Percentiles rank a stretch among this genome's conserved stretches.
Evolutionary conservation across 768 basidiomycete species (phyloP).

Genomic region (Lyophyllum atratum): DNA sequence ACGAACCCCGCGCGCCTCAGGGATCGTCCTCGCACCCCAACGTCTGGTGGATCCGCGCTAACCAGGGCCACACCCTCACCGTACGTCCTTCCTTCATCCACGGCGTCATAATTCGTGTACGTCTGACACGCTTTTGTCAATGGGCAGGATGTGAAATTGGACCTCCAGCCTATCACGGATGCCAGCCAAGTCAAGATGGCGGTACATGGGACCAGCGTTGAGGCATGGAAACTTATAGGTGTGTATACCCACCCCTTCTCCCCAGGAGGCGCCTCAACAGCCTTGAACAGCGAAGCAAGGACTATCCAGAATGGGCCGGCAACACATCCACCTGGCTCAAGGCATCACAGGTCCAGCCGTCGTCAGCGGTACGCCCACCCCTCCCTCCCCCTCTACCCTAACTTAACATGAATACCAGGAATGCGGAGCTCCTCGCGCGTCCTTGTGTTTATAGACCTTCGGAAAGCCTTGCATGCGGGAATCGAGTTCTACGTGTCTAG

Average conservation of each 20-base stretch:
- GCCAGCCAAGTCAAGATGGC: constrained; percentile 69
- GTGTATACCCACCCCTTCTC: not conserved
- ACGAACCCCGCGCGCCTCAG: constrained; percentile 37
- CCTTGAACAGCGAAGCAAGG: not conserved
- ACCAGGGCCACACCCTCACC: constrained; percentile 84
- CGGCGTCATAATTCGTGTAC: not conserved
- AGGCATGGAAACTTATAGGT: constrained; percentile 65
- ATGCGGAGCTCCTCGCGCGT: not conserved
- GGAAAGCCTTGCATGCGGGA: not conserved
- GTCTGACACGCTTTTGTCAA: not conserved
- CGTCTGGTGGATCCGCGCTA: constrained; percentile 82
- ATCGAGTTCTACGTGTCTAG: not conserved
- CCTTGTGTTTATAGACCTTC: not conserved
- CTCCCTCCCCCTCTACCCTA: not conserved
- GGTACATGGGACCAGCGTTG: constrained; percentile 73
- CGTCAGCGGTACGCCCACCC: not conserved
- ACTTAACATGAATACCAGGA: not conserved
- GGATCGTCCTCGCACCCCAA: constrained; percentile 32
- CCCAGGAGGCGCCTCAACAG: too few relatives aligned
- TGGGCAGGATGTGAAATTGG: constrained; percentile 69
- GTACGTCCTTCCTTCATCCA: constrained; percentile 32
- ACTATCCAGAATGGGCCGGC: not conserved
- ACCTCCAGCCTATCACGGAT: constrained; percentile 55
- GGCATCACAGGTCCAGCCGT: not conserved
- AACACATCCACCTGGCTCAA: not conserved